These are phyloP conservation scores for Zygoascus biomembranicola DNA, from an alignment of 805 yeast genomes.

Conservation along the genomic window DNA sequence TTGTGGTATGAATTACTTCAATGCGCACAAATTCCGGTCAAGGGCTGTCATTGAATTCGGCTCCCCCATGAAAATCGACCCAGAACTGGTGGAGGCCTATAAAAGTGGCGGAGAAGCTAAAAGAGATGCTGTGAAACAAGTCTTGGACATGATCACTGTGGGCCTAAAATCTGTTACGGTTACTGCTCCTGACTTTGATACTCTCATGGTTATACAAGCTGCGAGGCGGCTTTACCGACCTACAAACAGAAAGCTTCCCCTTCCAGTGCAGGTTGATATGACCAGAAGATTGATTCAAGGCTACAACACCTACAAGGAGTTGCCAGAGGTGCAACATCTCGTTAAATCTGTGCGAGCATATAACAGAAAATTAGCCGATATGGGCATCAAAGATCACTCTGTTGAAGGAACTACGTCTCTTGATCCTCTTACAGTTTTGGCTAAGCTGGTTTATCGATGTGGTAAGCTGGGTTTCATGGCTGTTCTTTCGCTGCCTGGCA, in stretches of 20 bases:
- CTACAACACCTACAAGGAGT: constrained; percentile 62
- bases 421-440: constrained; percentile 43
- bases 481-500: constrained; percentile 78
- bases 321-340: constrained; percentile 55
- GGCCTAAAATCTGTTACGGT: constrained; percentile 82
- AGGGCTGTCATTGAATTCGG: constrained; percentile 96
- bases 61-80: constrained; percentile 62
- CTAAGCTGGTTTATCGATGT: constrained; percentile 41
- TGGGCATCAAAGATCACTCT: constrained; percentile 67
- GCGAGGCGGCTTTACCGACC: constrained; percentile 84
- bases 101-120: constrained; percentile 51
- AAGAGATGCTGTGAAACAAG: constrained; percentile 63
- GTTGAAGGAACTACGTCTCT: constrained; percentile 46
- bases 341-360: constrained; percentile 59
- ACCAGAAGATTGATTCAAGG: constrained; percentile 82
- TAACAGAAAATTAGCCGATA: constrained; percentile 53
- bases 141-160: constrained; percentile 61
- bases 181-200: constrained; percentile 81
- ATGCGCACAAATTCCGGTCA: constrained; percentile 89
- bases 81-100: constrained; percentile 57
- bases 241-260: constrained; percentile 56
- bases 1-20: constrained; percentile 96
- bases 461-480: constrained; percentile 48
- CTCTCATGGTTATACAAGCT: constrained; percentile 81
- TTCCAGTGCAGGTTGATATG: constrained; percentile 82